Evolutionary conservation across 2,329 filamentous ascomycete genomes (phyloP).

Genomic region (Aspergillus pseudoglaucus): DNA sequence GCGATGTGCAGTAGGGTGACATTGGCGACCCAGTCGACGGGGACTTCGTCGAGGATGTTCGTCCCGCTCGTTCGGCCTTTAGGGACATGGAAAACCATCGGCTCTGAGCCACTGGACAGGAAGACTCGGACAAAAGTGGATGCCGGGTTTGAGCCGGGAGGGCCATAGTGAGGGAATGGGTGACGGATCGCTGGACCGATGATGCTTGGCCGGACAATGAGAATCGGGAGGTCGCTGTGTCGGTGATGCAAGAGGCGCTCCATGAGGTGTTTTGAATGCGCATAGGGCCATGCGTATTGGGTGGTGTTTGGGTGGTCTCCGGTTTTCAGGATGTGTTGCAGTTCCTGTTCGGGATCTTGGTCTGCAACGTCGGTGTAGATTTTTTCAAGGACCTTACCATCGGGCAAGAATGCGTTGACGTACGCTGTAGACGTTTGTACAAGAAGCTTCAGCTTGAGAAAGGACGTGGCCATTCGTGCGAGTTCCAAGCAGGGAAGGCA

Average conservation of each 20-base stretch:
- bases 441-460: conserved; percentile 5
- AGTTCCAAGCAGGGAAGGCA: conserved; percentile 6
- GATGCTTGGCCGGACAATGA: conserved; percentile 11
- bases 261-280: conserved; percentile 11
- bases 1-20: conserved; percentile 12
- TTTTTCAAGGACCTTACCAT: conserved; percentile 6
- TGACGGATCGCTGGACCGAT: conserved; percentile 13
- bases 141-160: conserved; percentile 9
- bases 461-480: conserved; percentile 1
- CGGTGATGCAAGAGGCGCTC: conserved; percentile 7
- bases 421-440: conserved; percentile 10
- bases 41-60: conserved; percentile 11
- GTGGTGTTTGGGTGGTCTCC: conserved; percentile 4
- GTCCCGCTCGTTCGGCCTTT: not conserved
- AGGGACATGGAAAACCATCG: not conserved
- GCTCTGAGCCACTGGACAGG: not conserved
- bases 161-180: conserved; percentile 12
- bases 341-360: conserved; percentile 1
- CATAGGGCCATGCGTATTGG: conserved; percentile 10
- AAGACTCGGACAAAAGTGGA: conserved; percentile 8
- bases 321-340: conserved; percentile 4
- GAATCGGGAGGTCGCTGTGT: conserved; percentile 1
- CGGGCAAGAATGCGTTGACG: conserved; percentile 8
- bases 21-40: conserved; percentile 13
- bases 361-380: conserved; percentile 1